Evolutionary conservation across 2,329 filamentous ascomycete species (phyloP), one percentile per base, ranked within the genome.

Genomic region (Neospermospora avenae): DNA sequence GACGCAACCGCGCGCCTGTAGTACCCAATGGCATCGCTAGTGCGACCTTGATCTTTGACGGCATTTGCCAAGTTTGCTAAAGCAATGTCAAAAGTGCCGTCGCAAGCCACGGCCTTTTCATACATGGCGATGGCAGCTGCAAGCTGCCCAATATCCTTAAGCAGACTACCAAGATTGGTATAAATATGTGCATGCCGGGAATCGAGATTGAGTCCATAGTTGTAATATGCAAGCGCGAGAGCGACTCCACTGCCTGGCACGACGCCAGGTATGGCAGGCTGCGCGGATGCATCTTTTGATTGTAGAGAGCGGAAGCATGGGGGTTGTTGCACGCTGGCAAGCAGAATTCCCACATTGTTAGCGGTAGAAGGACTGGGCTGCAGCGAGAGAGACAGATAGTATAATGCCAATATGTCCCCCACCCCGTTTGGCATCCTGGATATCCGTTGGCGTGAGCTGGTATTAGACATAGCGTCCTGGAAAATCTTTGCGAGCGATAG

Each of bases 301-400:
- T 70, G 68, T 4, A 66, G 67, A 58, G 68, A 69, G 25, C 68
- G 68, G 16, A 75, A 77, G 64, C 75, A 74, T 24, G 77, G 75
- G 8, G 77, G 73, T 68, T 96, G 92, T 71, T 96, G 95, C 20
- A 98, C 90, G 59, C 95, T 91, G 4, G 95, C 95, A n/a, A 99
- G 84, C 28, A 99, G 80, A 58, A 99, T 99, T 3, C 95, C 95
- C 13, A 99, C 93, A 72, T 99, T 99, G 73, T 99, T 99, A 0
- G 95, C 95, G 0, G 95, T 99, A 0, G 95, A 99, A 2, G 95
- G 95, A 69, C 95, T 98, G 51, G 95, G 93, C 65, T 97, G 95
- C 2, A 99, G 81, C 0, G 95, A 96, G 3, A 99, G 78, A 0
- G 95, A 99, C 2, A 99, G 80, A 71, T 99, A 99, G 74, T 99